phyloP scores from a whole-genome alignment of 2,329 filamentous ascomycete species.

The Exophiala sideris region DNA sequence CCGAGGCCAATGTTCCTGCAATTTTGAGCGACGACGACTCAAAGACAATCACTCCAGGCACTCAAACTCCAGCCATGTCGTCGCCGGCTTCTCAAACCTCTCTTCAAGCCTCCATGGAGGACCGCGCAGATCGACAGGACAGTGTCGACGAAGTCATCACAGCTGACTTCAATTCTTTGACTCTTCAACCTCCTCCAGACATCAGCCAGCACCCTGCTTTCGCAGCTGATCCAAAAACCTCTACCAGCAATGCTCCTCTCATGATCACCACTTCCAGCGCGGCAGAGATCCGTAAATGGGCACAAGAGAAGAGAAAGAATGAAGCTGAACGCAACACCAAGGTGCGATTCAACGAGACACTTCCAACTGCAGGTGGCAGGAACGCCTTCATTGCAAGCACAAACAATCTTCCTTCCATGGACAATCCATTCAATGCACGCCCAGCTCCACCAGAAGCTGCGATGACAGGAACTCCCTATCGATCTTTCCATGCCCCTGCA shows the following conservation, averaged over 20 bases:
- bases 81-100: no score
- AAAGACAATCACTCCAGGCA: neutral
- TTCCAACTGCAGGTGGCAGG: neutral
- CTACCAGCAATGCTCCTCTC: constrained; percentile 18
- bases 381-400: constrained; percentile 7
- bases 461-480: neutral
- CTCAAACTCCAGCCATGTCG: no score
- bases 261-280: constrained; percentile 22
- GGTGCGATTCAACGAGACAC: neutral
- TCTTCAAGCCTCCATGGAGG: neutral
- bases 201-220: constrained; percentile 23
- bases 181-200: constrained; percentile 21
- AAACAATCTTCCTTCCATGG: constrained; percentile 1
- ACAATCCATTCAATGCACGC: neutral
- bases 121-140: neutral
- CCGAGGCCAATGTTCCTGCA: neutral
- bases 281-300: constrained; percentile 20
- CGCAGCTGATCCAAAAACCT: constrained; percentile 14
- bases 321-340: constrained; percentile 10
- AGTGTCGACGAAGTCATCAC: constrained; percentile 6
- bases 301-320: constrained; percentile 7
- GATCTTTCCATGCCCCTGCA: neutral
- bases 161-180: constrained; percentile 16
- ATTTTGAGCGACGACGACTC: constrained; percentile 2
- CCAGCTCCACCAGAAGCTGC: neutral